phyloP scores from a whole-genome alignment of 306 rosid species.

The Geum urbanum region DNA sequence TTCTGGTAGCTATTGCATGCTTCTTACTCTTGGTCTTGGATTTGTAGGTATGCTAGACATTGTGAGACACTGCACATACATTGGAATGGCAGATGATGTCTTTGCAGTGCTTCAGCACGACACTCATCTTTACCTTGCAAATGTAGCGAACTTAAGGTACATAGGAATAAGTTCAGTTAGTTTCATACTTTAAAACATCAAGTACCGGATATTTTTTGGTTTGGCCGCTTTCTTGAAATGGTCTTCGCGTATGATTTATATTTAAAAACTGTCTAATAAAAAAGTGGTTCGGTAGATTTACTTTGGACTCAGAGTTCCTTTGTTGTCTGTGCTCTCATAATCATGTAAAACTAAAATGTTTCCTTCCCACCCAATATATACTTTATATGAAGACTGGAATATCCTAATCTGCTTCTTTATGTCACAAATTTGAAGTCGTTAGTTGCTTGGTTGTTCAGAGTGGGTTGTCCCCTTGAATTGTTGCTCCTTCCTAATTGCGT shows the following conservation, averaged over 20 bases:
- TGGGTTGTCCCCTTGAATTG: not conserved
- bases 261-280: not conserved
- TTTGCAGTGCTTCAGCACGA: constrained; percentile 89
- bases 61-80: constrained; percentile 72
- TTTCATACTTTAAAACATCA: not conserved
- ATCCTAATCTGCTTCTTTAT: not conserved
- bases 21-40: constrained; percentile 17
- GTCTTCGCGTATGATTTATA: not conserved
- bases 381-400: too few relatives aligned
- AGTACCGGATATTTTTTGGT: not conserved
- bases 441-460: not conserved
- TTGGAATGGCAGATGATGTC: constrained; percentile 94
- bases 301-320: not conserved
- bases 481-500: not conserved
- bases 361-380: not conserved
- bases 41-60: constrained; percentile 70
- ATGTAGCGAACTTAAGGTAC: constrained; percentile 85
- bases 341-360: not conserved
- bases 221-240: not conserved
- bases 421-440: not conserved
- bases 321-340: not conserved
- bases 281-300: not conserved
- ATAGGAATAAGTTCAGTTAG: not conserved
- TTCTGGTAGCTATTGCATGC: constrained; percentile 16
- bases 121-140: constrained; percentile 85